Evolutionary conservation across 176 grass and related monocot species (phyloP), one percentile per base, ranked within the genome.

Genomic region (Typha latifolia): DNA sequence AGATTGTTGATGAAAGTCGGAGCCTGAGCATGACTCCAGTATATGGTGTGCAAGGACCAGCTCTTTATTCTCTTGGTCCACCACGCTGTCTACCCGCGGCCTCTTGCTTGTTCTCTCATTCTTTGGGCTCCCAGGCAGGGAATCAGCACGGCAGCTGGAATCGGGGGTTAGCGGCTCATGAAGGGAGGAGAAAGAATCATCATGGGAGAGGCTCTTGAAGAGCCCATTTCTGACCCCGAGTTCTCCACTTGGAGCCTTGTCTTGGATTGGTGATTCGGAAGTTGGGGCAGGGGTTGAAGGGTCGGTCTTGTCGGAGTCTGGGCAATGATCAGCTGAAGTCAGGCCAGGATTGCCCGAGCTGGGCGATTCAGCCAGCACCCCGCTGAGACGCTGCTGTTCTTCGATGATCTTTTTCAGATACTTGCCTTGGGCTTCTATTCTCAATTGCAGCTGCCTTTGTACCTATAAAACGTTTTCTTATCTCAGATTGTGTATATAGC

Each of bases 341-440:
- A 20, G 37, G 20, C n/a, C 14, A 3, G 62, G 49, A 53, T 51
- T 61, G 16, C 27, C 62, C 31, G 27, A 3, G 14, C 64, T 74
- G 7, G 68, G 77, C 50, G 77, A 32, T 77, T 85, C 78, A 34
- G 68, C 14, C 22, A 73, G 73, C 34, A 64, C 73, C n/a, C 64
- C 55, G 13, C 63, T 80, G 32, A 61, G 73, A 13, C 55, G 77
- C 11, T 85, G 78, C 57, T 80, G 57, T 48, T 80, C 69, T 55
- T 80, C 73, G 14, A 80, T 85, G 49, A 81, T 73, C 78, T 80
- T 77, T 62, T 80, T 74, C 32, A 80, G 73, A 49, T 73, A 85
- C 63, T 47, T 81, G 26, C 83, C 73, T 69, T 81, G 73, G 59
- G 78, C 69, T 69, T 81, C 83, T 77, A 85, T 85, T 72, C 73